Conservation (phyloP, 2,329 filamentous ascomycete genomes). For the Apiospora rasikravindrae region DNA sequence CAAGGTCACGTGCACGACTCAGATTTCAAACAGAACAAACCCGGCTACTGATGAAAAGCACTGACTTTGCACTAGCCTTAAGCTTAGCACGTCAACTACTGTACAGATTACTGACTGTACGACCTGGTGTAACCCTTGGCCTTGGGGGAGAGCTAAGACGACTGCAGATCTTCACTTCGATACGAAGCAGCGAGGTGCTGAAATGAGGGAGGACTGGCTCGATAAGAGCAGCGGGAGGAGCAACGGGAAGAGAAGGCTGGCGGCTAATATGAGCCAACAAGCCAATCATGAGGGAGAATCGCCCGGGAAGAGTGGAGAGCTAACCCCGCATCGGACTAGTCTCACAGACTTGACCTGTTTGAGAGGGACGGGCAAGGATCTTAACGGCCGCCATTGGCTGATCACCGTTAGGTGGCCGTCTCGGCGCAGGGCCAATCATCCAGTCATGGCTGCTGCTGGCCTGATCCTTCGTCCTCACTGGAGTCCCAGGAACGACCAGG, state of each 20-base stretch:
- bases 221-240: not conserved
- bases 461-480: not conserved
- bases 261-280: constrained; percentile 6
- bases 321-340: not conserved
- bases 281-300: not conserved
- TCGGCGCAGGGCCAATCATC: not conserved
- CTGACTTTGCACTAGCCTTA: not conserved
- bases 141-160: not conserved
- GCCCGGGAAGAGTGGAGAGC: not conserved
- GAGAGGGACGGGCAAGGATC: not conserved
- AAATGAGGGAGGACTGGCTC: not conserved
- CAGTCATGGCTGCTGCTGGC: not conserved
- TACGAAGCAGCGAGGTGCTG: not conserved
- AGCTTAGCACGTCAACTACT: not conserved
- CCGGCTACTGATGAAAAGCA: not conserved
- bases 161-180: not conserved
- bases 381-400: not conserved
- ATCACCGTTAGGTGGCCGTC: not conserved
- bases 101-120: too few relatives aligned
- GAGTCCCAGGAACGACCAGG: not conserved
- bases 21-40: not conserved
- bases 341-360: not conserved
- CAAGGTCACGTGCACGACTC: not conserved
- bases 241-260: not conserved
- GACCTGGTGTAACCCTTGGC: not conserved